Evolutionary conservation across 768 basidiomycete species (phyloP), one percentile per base, ranked within the genome.

Genomic region (Rhodotorula diobovata): DNA sequence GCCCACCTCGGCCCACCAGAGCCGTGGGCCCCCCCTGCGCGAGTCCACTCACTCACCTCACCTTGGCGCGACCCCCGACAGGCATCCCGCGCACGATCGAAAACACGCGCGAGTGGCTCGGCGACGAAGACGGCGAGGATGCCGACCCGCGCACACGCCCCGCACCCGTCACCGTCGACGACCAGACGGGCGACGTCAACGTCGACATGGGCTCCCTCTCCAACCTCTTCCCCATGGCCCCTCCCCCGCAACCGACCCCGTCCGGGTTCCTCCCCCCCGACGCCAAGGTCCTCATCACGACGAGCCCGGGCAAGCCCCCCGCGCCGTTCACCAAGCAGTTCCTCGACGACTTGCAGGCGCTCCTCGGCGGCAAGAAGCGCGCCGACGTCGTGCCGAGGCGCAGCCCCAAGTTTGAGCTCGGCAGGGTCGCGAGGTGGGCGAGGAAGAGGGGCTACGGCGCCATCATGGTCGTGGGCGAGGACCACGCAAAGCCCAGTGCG

Each of bases 391-490:
- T 88, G 2, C 91, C 93, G 10, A 90, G 91, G 6, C 95, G 90
- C 81, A 90, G 89, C 78, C 81, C 85, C 28, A 95, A 93, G 2
- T 95, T 93, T 74, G 88, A 90, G 43, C 93, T 99, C 79, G 92
- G 92, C 76, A 91, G 94, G 72, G 96, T 95, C 92, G 79, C 94
- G 41, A 86, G 89, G 7, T 99, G 96, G 96, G 93, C 93, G 32
- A 88, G 89, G 21, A 89, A 87, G 53, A 83, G 96, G 77, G 89
- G 89, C 5, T 99, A 91, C 79, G 89, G 88, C 55, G 91, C 94
- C 73, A 79, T 98, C 72, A 84, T 90, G 54, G 91, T 99, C 6
- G 91, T 98, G 45, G 98, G 98, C 73, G 96, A 99, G 78, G 91
- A 98, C 76, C 88, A 88, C 84, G 93, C 93, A 79, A 89, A 88